Conservation (phyloP, 192 early-diverging fungal genomes). For the Coemansia sp. region DNA sequence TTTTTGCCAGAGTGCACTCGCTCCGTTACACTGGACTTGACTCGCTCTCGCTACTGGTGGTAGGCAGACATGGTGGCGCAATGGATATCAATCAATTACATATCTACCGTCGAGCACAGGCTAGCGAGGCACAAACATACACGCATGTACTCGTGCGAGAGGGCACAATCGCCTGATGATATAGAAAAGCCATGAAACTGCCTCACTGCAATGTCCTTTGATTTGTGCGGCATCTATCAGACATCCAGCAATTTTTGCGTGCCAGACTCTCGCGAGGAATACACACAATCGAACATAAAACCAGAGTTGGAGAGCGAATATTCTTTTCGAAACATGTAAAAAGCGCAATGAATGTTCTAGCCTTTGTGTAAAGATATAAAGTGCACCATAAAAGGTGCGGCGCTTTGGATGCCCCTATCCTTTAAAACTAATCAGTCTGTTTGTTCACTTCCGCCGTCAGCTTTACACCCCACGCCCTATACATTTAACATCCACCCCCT, state of each 20-base stretch:
- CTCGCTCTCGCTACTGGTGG: not conserved
- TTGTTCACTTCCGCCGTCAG: not conserved
- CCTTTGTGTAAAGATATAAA: not conserved
- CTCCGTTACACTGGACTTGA: not conserved
- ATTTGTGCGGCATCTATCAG: not conserved
- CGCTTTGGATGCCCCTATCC: not conserved
- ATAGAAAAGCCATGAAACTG: not conserved
- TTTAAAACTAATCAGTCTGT: not conserved
- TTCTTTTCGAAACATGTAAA: not conserved
- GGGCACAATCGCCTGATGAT: not conserved
- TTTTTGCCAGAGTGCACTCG: not conserved
- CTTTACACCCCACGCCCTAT: not conserved
- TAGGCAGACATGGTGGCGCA: not conserved
- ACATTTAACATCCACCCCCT: not conserved
- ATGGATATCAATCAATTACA: not conserved
- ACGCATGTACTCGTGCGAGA: not conserved
- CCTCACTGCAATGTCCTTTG: not conserved
- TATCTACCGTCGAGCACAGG: not conserved
- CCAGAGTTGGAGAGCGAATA: not conserved
- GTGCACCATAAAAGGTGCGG: not conserved
- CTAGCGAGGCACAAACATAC: not conserved
- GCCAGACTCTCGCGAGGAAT: not conserved
- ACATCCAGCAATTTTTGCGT: not conserved
- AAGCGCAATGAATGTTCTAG: not conserved
- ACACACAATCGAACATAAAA: not conserved